Base-by-base conservation (phyloP, 805 yeast genomes). In the Teunomyces tritomae region DNA sequence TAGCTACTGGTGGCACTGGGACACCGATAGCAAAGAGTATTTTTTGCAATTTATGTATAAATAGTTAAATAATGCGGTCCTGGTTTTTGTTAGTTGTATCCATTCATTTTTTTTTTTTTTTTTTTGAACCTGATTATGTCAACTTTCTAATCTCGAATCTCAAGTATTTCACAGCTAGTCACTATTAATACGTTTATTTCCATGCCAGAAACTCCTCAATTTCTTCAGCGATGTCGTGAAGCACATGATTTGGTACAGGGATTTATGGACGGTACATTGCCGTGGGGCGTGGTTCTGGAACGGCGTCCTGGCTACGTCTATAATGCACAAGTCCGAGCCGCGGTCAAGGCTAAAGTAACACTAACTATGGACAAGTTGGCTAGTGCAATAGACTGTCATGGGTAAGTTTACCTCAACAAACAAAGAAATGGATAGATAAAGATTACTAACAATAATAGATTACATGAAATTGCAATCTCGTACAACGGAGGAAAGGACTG, bases 401-500 rank as follows among this genome's bases (percentile, higher is more conserved):
- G 67, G 68, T 65, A 64, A 48, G 69, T 65, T 40, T 16, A 17
- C 4, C 40, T 8, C n/a, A 17, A 14, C 1, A 28, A 40, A 13
- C 28, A 17, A 27, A 10, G 4, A 8, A 1, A 14, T 11, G 6
- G 11, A 16, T 7, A 20, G n/a, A 20, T 20, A 20, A 20, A 4
- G 6, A 20, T 20, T 50, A 57, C 61, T 59, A 58, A 57, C 63
- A 13, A 5, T 20, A 20, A 4, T 44, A 65, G 70, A 7, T 55
- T 72, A n/a, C 59, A 63, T 13, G 83, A 85, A 49, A 67, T 87
- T 3, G 85, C 97, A 0, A 74, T 94, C 10, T 87, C 96, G 2
- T 94, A 86, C 65, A 94, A 94, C 62, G 99, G 99, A 8, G 99
- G 99, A 1, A 94, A 94, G 61, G 99, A 94, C 68, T 94, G 98